Base-by-base conservation (phyloP, 1,284 basidiomycete species). In the Agroathelia rolfsii region DNA sequence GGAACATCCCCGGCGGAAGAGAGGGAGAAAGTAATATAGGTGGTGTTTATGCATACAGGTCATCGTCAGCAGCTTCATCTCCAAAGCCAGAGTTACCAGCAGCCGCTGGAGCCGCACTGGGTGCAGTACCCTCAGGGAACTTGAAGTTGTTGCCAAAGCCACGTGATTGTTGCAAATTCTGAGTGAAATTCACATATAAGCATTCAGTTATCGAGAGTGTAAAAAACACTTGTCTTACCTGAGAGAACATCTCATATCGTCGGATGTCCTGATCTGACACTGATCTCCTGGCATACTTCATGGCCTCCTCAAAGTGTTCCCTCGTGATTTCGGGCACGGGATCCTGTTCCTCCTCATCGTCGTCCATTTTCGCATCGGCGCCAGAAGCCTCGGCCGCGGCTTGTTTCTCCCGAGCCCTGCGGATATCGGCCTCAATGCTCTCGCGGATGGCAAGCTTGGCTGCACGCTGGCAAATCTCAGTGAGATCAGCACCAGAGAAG, bases 401-500 rank as follows among this genome's bases (percentile, higher is more conserved):
- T 58, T 70, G 76, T 62, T 76, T 82, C 56, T 92, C 95, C 33
- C 86, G 69, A 30, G 80, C 73, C 40, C 56, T 65, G 45, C 81
- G 70, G 52, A 98, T 86, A 57, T 98, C 95, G 4, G 85, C 63
- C 52, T 97, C 93, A 50, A 99, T 99, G 42, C 80, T 86, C 55
- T 86, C 88, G 26, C 95, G 77, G 53, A 99, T 95, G 2, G 90
- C 90, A 30, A 97, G 69, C 67, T 99, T 99, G 41, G 92, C 94
- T 7, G 94, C 86, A 41, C 95, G 80, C 61, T 98, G 93, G 55
- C 94, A 98, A 51, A 98, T 95, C 60, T 98, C 95, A 9, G 94
- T 95, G 45, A 98, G 65, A 75, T 99, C 95, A 38, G 95, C 95
- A 79, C 95, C 95, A 51, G 94, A 97, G 78, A 88, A 99, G 11